Evolutionary conservation across 176 grass and related monocot genomes (phyloP), one percentile per base, ranked within the genome.

Genomic region (Luzula sylvatica): DNA sequence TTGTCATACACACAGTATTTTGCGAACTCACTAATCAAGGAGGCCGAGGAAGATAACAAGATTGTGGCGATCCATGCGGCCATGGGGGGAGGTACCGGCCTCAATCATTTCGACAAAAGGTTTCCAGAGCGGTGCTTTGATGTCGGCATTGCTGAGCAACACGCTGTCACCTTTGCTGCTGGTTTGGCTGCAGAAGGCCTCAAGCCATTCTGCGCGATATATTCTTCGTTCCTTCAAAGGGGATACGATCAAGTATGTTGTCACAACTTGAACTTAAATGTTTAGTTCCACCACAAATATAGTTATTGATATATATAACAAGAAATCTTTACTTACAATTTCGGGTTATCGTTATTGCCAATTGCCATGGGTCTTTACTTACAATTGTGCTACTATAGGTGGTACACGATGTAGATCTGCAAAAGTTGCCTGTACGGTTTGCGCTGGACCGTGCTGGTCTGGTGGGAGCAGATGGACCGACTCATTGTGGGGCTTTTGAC

Each of bases 91-190:
- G 92, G 92, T 20, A 98, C 92, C 23, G 92, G 92, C 2, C 78
- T 98, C 17, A 98, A 98, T 53, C 79, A 98, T 67, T 98, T 98
- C 75, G 85, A 98, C 42, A 82, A 83, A 46, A 51, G 42, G 23
- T 98, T 90, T 63, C 92, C 92, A 2, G 92, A 90, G 21, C 78
- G 81, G 46, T 98, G 92, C 85, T 98, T 89, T 65, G 92, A 98
- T 58, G 92, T 98, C 9, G 92, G 92, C 28, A 98, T 98, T 26
- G 92, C 92, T 0, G 85, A 98, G 74, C 92, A 98, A 82, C 92
- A 98, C 59, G 92, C 92, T 0, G 85, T 98, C 13, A 98, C 92
- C 2, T 98, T 98, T 71, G 81, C 92, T 0, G 85, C 92, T 4
- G 85, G 92, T 46, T 59, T 98, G 15, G 92, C 92, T 8, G 0